Evolutionary conservation across 495 filamentous ascomycete genomes (phyloP).

Genomic region (Podospora conica): DNA sequence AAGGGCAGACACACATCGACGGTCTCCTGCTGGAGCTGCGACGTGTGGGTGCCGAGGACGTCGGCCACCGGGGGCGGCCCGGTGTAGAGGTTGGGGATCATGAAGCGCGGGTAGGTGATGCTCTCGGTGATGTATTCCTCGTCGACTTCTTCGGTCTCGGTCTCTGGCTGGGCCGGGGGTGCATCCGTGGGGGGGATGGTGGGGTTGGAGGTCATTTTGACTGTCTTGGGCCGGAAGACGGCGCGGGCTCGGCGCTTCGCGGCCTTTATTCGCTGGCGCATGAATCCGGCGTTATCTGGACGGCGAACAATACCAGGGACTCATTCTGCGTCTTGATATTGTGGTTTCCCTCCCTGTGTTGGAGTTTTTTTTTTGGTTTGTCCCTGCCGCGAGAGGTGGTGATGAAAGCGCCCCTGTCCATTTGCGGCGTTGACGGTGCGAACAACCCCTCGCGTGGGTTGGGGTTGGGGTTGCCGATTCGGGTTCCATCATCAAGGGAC

Average conservation of each 20-base stretch:
- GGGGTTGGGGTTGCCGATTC: neutral
- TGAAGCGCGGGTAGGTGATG: constrained; percentile 12
- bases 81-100: constrained; percentile 62
- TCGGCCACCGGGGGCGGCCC: constrained; percentile 59
- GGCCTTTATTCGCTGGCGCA: constrained; percentile 14
- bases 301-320: constrained; percentile 1
- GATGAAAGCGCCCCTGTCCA: constrained; percentile 3
- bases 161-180: neutral
- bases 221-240: constrained; percentile 4
- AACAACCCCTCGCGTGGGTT: neutral
- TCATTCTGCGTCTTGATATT: neutral
- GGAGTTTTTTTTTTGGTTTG: neutral
- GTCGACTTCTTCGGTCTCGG: constrained; percentile 14
- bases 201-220: constrained; percentile 2
- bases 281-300: neutral
- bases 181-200: neutral
- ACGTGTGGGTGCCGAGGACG: constrained; percentile 59
- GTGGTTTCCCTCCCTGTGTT: neutral
- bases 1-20: constrained; percentile 63
- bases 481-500: too few species aligned
- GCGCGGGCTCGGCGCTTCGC: constrained; percentile 8
- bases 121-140: constrained; percentile 15
- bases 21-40: constrained; percentile 59
- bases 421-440: neutral
- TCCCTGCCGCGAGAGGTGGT: neutral